Evolutionary conservation across 108 stramenopile genomes (phyloP).

Genomic region (Fragilariopsis cylindrus): DNA sequence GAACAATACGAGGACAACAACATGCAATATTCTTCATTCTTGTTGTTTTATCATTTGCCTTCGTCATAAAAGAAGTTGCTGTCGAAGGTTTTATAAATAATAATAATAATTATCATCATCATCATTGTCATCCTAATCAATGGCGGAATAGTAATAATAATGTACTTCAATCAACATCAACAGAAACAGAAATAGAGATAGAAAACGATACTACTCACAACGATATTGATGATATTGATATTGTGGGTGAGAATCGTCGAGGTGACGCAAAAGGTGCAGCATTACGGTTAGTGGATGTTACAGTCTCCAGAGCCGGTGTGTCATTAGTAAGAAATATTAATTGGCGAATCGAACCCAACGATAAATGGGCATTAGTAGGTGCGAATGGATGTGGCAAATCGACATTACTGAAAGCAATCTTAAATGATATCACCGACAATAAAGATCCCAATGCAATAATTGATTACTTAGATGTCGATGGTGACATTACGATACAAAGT

Average conservation of each 20-base stretch:
- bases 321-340: slow-evolving; percentile 60
- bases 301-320: slow-evolving; percentile 60
- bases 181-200: background rate
- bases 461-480: slow-evolving; percentile 22
- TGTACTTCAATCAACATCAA: background rate
- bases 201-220: background rate
- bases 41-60: no score
- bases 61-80: no score
- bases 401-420: slow-evolving; percentile 90
- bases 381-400: slow-evolving; percentile 32
- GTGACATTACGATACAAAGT: slow-evolving; percentile 27
- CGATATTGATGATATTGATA: slow-evolving; percentile 5
- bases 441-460: background rate
- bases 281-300: slow-evolving; percentile 61
- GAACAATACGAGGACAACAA: no score
- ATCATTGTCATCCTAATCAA: no score
- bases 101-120: no score
- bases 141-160: no score
- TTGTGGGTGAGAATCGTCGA: slow-evolving; percentile 11
- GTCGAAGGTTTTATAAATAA: no score
- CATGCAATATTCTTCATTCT: no score
- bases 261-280: slow-evolving; percentile 85
- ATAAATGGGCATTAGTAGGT: slow-evolving; percentile 54
- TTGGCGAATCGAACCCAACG: slow-evolving; percentile 73
- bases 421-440: slow-evolving; percentile 30